Evolutionary conservation across 1,284 basidiomycete genomes (phyloP).

Genomic region (Hortiboletus rubellus): DNA sequence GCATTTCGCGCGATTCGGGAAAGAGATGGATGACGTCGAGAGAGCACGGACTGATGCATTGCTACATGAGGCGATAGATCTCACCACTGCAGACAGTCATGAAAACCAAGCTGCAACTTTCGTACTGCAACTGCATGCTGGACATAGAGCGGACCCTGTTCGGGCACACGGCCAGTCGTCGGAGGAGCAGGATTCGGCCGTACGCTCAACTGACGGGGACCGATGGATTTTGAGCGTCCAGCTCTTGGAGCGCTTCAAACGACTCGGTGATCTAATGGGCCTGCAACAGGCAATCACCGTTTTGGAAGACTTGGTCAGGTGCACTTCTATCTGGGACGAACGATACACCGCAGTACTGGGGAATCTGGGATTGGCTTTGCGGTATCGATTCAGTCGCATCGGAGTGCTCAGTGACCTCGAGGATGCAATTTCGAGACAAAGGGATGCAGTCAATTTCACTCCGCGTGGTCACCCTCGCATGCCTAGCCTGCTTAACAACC

Average conservation of each 20-base stretch:
- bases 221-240: not conserved
- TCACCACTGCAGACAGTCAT: not conserved
- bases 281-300: not conserved
- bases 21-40: too few relatives aligned
- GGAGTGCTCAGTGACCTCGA: not conserved
- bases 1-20: too few relatives aligned
- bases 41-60: not conserved
- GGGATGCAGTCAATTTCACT: not conserved
- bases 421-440: not conserved
- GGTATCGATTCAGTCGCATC: not conserved
- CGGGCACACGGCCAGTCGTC: not conserved
- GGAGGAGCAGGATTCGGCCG: too few relatives aligned
- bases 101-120: not conserved
- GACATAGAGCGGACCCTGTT: not conserved
- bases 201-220: not conserved
- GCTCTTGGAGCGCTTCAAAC: not conserved
- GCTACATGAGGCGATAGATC: not conserved
- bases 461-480: not conserved
- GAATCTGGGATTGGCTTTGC: too few relatives aligned
- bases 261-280: not conserved
- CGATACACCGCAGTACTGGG: too few relatives aligned
- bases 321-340: too few relatives aligned
- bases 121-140: not conserved
- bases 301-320: too few relatives aligned
- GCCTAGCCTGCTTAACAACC: too few relatives aligned